Evolutionary conservation across 2,329 filamentous ascomycete species (phyloP).

Genomic region (Ophiostoma sp.): DNA sequence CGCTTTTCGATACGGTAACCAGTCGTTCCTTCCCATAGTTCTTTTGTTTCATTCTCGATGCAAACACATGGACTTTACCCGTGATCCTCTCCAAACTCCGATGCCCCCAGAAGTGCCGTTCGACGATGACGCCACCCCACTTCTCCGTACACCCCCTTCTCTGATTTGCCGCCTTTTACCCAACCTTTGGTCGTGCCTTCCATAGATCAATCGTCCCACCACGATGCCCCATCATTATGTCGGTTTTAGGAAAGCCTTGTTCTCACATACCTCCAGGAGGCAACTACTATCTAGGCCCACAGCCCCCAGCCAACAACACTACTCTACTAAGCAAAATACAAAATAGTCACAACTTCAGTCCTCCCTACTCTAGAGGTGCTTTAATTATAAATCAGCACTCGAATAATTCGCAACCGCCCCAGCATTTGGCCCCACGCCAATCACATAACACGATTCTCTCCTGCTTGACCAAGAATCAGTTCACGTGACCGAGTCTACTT

Average conservation of each 20-base stretch:
- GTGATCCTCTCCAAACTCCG: slow-evolving; percentile 2
- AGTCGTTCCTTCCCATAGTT: slow-evolving; percentile 6
- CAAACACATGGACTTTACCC: slow-evolving; percentile 4
- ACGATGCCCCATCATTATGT: background rate
- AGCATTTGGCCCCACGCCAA: background rate
- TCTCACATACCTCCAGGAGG: background rate
- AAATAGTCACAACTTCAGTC: background rate
- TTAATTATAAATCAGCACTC: background rate
- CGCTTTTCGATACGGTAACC: background rate
- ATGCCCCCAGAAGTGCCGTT: background rate
- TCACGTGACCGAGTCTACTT: background rate
- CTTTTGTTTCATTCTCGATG: background rate
- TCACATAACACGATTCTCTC: slow-evolving; percentile 6
- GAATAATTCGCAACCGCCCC: background rate
- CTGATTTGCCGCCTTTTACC: background rate
- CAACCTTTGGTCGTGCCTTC: background rate
- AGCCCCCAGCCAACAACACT: background rate
- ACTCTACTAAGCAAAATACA: background rate
- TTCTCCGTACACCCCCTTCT: background rate
- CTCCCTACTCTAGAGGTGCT: background rate
- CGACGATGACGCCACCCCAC: background rate
- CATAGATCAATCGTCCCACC: background rate
- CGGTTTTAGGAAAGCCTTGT: background rate
- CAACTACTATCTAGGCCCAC: background rate
- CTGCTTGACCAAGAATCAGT: background rate